These are phyloP conservation scores for Sporisorium graminicola DNA, from an alignment of 1,284 basidiomycete genomes.

Conservation along the genomic window DNA sequence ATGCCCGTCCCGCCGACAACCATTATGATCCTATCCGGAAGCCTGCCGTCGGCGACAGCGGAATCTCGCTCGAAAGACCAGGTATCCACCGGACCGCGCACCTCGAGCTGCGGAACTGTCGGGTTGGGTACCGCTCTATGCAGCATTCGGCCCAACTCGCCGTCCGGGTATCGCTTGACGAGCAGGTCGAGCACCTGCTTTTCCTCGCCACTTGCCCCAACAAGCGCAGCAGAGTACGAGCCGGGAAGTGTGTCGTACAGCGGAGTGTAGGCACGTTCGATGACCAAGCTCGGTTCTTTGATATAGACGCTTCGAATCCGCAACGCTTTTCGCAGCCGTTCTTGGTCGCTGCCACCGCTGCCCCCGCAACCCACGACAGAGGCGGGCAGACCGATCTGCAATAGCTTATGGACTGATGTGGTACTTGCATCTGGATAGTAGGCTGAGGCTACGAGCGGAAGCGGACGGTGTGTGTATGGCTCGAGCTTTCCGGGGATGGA, in stretches of 20 bases:
- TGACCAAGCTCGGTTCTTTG: constrained; percentile 56
- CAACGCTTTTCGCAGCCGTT: constrained; percentile 12
- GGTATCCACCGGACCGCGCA: constrained; percentile 53
- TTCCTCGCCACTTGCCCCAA: background rate
- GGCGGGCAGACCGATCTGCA: constrained; percentile 24
- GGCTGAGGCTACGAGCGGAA: constrained; percentile 16
- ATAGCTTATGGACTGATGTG: constrained; percentile 30
- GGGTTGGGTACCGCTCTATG: constrained; percentile 28
- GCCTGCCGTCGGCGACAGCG: background rate
- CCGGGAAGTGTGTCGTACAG: constrained; percentile 44
- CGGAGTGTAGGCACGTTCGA: constrained; percentile 60
- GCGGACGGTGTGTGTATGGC: constrained; percentile 23
- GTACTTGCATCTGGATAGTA: constrained; percentile 28
- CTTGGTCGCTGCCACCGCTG: background rate
- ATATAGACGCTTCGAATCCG: constrained; percentile 43
- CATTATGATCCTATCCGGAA: constrained; percentile 42
- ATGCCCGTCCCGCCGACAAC: constrained; percentile 57
- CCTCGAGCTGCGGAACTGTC: constrained; percentile 28
- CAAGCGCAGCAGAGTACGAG: constrained; percentile 12
- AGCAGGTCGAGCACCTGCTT: constrained; percentile 33
- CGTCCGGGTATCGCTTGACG: constrained; percentile 56
- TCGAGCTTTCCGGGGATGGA: constrained; percentile 36
- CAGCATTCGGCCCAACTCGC: constrained; percentile 51
- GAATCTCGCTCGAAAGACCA: constrained; percentile 40
- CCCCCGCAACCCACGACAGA: constrained; percentile 1